A percentile compares a stretch with the other conserved stretches of the same genome.
phyloP scores from a whole-genome alignment of 371 early-diverging fungal genomes.

The Apophysomyces trapeziformis region DNA sequence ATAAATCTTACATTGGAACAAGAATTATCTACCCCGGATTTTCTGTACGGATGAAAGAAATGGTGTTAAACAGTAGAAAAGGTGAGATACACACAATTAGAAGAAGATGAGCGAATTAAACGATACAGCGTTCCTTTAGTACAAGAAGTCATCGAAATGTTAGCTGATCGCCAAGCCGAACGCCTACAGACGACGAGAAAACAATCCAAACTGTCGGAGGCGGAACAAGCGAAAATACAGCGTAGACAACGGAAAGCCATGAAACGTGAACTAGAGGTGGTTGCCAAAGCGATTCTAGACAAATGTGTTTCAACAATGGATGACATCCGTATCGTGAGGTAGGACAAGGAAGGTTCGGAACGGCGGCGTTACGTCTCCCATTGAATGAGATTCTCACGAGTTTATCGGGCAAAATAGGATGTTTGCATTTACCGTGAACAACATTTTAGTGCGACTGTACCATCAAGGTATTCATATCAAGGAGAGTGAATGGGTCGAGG shows the following conservation, averaged over 20 bases:
- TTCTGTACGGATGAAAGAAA: constrained; percentile 60
- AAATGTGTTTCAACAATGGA: constrained; percentile 74
- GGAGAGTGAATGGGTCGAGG: constrained; percentile 80
- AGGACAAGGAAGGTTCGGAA: constrained; percentile 13
- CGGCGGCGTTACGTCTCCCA: not conserved
- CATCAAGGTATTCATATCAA: constrained; percentile 87
- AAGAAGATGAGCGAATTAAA: not conserved
- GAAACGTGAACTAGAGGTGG: constrained; percentile 55
- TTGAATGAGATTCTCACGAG: constrained; percentile 10
- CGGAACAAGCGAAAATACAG: constrained; percentile 11
- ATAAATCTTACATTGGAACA: constrained; percentile 78
- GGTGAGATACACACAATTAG: not conserved
- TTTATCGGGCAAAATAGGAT: constrained; percentile 41
- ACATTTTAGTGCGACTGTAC: constrained; percentile 77
- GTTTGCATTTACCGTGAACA: constrained; percentile 76
- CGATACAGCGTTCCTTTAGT: constrained; percentile 16
- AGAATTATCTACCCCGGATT: constrained; percentile 75
- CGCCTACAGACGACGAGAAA: constrained; percentile 18
- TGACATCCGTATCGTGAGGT: constrained; percentile 67
- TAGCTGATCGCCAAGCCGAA: constrained; percentile 27
- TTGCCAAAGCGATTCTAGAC: constrained; percentile 66
- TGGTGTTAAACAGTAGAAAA: constrained; percentile 41
- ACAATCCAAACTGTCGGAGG: constrained; percentile 19
- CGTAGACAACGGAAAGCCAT: constrained; percentile 44
- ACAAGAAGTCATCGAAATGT: constrained; percentile 21